These are phyloP conservation scores for Dioscorea alata DNA, from an alignment of 106 monocot species.

Conservation along the genomic window DNA sequence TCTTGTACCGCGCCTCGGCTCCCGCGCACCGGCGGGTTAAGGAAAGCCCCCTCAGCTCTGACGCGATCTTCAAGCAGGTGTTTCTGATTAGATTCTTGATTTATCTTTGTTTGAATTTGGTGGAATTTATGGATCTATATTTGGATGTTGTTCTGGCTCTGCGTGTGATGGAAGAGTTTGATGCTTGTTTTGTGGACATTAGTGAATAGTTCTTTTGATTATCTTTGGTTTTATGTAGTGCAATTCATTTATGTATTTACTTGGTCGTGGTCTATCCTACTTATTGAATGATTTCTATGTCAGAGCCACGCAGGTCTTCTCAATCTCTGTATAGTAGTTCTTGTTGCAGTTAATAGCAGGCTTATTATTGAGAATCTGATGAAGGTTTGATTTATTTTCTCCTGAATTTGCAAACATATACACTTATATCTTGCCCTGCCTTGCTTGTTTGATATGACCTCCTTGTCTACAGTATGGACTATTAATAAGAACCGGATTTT, in stretches of 20 bases:
- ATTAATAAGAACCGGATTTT: slow-evolving; percentile 73
- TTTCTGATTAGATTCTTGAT: not conserved
- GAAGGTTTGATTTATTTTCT: slow-evolving; percentile 42
- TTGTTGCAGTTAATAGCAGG: slow-evolving; percentile 74
- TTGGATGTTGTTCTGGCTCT: not conserved
- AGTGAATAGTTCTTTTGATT: not conserved
- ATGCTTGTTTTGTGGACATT: not conserved
- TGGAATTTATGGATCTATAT: not conserved
- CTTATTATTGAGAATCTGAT: slow-evolving; percentile 84
- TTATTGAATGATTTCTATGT: slow-evolving; percentile 4
- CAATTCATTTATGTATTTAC: not conserved
- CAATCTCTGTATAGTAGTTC: slow-evolving; percentile 76
- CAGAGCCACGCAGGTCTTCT: slow-evolving; percentile 83
- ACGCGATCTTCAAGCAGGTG: slow-evolving; percentile 84
- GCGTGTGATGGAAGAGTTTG: not conserved
- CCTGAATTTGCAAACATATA: slow-evolving; percentile 1
- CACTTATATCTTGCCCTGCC: not conserved
- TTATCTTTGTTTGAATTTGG: not conserved
- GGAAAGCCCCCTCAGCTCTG: slow-evolving; percentile 94
- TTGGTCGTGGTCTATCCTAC: not conserved
- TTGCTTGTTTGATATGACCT: slow-evolving; percentile 4
- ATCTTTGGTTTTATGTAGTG: not conserved
- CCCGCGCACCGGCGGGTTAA: slow-evolving; percentile 77
- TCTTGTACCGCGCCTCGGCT: slow-evolving; percentile 50
- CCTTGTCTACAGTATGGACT: slow-evolving; percentile 58